These are phyloP conservation scores for Rugosomyces carneus DNA, from an alignment of 1,284 basidiomycete genomes.

Conservation along the genomic window DNA sequence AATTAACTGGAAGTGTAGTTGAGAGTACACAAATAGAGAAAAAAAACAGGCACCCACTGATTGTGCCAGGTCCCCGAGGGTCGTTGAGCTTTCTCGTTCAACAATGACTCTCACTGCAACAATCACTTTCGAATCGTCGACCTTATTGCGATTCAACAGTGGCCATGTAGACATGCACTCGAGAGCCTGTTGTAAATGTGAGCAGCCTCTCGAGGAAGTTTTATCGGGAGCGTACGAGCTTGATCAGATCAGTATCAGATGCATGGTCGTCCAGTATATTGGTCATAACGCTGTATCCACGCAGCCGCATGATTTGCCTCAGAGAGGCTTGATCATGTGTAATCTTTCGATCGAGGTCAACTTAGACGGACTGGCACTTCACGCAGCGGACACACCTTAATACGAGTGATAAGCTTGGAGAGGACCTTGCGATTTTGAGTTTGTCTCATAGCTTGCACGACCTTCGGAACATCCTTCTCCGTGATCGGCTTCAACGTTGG, in stretches of 20 bases:
- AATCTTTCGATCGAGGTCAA: slow-evolving; percentile 43
- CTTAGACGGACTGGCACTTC: not conserved
- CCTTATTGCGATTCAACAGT: slow-evolving; percentile 85
- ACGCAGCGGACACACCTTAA: slow-evolving; percentile 52
- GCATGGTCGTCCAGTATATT: slow-evolving; percentile 80
- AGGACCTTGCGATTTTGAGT: slow-evolving; percentile 83
- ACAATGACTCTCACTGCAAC: slow-evolving; percentile 55
- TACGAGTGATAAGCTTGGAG: slow-evolving; percentile 78
- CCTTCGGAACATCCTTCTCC: slow-evolving; percentile 81
- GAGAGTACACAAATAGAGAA: not conserved
- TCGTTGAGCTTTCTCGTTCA: slow-evolving; percentile 52
- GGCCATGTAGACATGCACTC: slow-evolving; percentile 80
- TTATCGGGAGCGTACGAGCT: slow-evolving; percentile 45
- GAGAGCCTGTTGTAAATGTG: slow-evolving; percentile 46
- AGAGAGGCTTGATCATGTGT: slow-evolving; percentile 79
- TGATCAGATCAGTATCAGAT: slow-evolving; percentile 68
- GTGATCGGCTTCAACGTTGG: slow-evolving; percentile 71
- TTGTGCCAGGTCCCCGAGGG: slow-evolving; percentile 49
- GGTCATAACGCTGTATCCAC: slow-evolving; percentile 91
- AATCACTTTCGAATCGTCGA: slow-evolving; percentile 82
- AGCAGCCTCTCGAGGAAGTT: not conserved
- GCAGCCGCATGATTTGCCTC: slow-evolving; percentile 85
- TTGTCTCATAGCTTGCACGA: slow-evolving; percentile 89
- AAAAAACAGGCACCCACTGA: slow-evolving; percentile 36
- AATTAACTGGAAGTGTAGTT: slow-evolving; percentile 43